Conservation (phyloP, 2,329 filamentous ascomycete genomes). For the Penicillium italicum region DNA sequence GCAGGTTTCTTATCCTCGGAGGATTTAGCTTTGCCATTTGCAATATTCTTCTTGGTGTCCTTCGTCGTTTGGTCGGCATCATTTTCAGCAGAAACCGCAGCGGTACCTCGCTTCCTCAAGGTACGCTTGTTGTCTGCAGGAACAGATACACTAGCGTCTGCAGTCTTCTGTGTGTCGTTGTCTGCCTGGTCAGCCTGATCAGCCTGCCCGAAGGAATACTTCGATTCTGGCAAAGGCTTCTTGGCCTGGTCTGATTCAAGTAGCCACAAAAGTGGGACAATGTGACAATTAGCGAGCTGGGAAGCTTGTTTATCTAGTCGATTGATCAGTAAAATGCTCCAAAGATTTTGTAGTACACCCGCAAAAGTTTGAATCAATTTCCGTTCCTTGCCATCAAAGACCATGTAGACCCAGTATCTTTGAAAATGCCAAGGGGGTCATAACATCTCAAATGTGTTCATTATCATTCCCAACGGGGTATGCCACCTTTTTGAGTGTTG, state of each 20-base stretch:
- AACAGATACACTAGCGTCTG: background rate
- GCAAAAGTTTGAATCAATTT: background rate
- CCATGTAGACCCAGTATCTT: background rate
- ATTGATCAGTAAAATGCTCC: slow-evolving; percentile 44
- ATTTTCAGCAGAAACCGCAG: background rate
- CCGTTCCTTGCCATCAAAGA: background rate
- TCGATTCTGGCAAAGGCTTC: slow-evolving; percentile 39
- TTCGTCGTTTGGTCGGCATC: too few relatives aligned
- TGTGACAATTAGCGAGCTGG: slow-evolving; percentile 46
- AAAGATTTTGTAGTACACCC: fast-evolving
- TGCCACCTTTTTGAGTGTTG: background rate
- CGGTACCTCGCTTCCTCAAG: background rate
- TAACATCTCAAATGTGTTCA: background rate
- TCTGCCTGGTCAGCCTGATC: slow-evolving; percentile 13
- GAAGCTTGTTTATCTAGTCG: slow-evolving; percentile 49
- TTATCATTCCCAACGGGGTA: background rate
- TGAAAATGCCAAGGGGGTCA: background rate
- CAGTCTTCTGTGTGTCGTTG: slow-evolving; percentile 23
- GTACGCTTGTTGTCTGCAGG: background rate
- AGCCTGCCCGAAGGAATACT: slow-evolving; percentile 32
- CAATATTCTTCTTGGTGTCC: slow-evolving; percentile 15
- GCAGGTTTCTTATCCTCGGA: slow-evolving; percentile 15
- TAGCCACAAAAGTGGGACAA: slow-evolving; percentile 62
- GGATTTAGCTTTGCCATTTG: slow-evolving; percentile 12
- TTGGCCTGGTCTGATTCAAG: slow-evolving; percentile 50